Percentiles rank a stretch among this genome's conserved stretches.
Evolutionary conservation across 2,329 filamentous ascomycete species (phyloP).

Genomic region (Penicillium crustosum): DNA sequence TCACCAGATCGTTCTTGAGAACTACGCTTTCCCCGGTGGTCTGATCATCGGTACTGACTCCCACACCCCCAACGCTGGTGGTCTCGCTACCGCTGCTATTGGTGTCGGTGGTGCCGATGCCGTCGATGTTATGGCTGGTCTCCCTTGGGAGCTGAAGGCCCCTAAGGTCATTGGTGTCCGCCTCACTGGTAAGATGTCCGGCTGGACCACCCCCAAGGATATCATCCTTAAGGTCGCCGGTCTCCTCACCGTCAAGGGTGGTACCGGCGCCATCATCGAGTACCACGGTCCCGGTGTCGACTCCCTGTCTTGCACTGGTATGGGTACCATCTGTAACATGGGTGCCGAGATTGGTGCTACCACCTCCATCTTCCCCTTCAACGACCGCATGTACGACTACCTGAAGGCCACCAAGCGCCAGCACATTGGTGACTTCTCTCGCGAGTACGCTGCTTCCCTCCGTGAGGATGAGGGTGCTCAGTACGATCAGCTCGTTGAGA

Average conservation of each 20-base stretch:
- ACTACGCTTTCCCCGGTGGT: constrained; percentile 98
- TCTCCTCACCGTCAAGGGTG: constrained; percentile 96
- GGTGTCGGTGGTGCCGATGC: constrained; percentile 98
- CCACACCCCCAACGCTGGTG: constrained; percentile 95
- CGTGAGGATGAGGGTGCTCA: constrained; percentile 84
- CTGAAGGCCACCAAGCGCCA: constrained; percentile 85
- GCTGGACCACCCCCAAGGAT: constrained; percentile 94
- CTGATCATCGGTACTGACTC: constrained; percentile 97
- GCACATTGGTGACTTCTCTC: constrained; percentile 86
- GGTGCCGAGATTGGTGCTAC: constrained; percentile 69
- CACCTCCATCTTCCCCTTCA: constrained; percentile 95
- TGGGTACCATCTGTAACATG: constrained; percentile 78
- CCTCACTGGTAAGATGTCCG: constrained; percentile 82
- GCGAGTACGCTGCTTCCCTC: constrained; percentile 80
- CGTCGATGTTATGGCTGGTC: constrained; percentile 95
- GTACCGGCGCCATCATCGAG: constrained; percentile 76
- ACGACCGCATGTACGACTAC: constrained; percentile 97
- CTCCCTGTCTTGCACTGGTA: constrained; percentile 75
- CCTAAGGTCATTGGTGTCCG: constrained; percentile 96
- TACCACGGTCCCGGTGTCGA: constrained; percentile 68
- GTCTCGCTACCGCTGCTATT: constrained; percentile 91
- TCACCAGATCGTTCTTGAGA: constrained; percentile 97
- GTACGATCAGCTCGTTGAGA: constrained; percentile 94
- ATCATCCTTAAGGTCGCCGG: constrained; percentile 97
- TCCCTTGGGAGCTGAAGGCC: constrained; percentile 97